Conservation (phyloP, 2,329 filamentous ascomycete species). For the Cytospora piceae region DNA sequence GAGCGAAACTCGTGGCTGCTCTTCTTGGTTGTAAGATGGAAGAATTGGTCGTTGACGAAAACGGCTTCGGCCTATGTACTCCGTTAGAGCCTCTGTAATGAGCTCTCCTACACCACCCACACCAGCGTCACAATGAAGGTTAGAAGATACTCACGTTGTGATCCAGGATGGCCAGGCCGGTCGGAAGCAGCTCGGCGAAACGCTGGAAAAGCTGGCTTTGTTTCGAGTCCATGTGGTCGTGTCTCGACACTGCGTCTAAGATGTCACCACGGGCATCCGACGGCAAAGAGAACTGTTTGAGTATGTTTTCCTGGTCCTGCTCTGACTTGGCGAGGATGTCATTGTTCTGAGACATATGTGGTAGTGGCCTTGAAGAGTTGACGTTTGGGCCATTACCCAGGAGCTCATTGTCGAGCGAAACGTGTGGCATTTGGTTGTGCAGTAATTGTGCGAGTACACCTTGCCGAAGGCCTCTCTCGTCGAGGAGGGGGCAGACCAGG, state of each 20-base stretch:
- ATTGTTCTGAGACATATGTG: neutral
- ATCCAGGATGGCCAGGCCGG: slow-evolving; percentile 12
- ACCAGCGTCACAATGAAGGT: neutral
- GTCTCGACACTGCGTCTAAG: neutral
- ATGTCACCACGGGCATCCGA: neutral
- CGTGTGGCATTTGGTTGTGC: neutral
- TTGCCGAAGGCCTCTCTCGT: slow-evolving; percentile 16
- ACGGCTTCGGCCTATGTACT: slow-evolving; percentile 8
- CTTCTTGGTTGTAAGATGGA: slow-evolving; percentile 16
- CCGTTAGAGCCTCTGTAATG: neutral
- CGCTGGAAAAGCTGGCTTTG: slow-evolving; percentile 22
- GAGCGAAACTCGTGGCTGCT: slow-evolving; percentile 15
- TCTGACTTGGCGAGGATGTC: slow-evolving; percentile 14
- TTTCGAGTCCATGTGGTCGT: slow-evolving; percentile 10
- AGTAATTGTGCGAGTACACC: slow-evolving; percentile 13
- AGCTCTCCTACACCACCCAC: neutral
- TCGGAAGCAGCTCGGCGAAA: slow-evolving; percentile 13
- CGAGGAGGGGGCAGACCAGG: slow-evolving; percentile 16
- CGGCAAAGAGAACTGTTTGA: neutral
- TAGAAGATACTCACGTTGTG: neutral
- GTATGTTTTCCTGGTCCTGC: slow-evolving; percentile 14
- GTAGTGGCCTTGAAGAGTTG: neutral
- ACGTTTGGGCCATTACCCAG: neutral
- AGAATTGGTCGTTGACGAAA: slow-evolving; percentile 23
- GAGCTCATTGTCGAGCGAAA: slow-evolving; percentile 14